Evolutionary conservation across 306 rosid species (phyloP).

Genomic region (Cicer arietinum): DNA sequence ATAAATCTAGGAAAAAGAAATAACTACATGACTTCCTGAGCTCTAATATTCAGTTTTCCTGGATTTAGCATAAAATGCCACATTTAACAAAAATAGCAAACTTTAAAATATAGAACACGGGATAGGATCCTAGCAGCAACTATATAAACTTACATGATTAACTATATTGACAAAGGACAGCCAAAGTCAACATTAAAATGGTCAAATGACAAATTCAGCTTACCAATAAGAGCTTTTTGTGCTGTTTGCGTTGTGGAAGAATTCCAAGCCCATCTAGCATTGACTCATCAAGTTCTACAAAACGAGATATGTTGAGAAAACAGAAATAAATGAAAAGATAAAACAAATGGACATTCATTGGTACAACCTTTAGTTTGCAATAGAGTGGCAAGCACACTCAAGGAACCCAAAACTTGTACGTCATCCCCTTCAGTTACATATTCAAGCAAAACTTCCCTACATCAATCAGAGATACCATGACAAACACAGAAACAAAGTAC

Average conservation of each 20-base stretch:
- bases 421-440: constrained; percentile 74
- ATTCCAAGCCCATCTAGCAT: constrained; percentile 92
- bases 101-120: constrained; percentile 1
- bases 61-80: constrained; percentile 17
- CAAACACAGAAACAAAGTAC: constrained; percentile 25
- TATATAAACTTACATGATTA: constrained; percentile 29
- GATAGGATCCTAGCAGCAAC: constrained; percentile 20
- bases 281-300: constrained; percentile 84
- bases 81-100: background rate
- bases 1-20: background rate
- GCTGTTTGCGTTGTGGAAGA: constrained; percentile 93
- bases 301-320: constrained; percentile 46
- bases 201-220: constrained; percentile 36
- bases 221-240: constrained; percentile 88
- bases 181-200: constrained; percentile 32
- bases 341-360: constrained; percentile 41
- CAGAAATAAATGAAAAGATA: constrained; percentile 25
- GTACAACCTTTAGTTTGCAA: constrained; percentile 90
- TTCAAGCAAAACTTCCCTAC: constrained; percentile 78
- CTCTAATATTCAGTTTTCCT: no score
- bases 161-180: constrained; percentile 25
- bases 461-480: constrained; percentile 39
- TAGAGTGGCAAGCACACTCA: constrained; percentile 79
- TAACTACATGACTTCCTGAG: background rate
- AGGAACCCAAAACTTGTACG: constrained; percentile 76